Evolutionary conservation across 345 rosid species (phyloP), one percentile per base, ranked within the genome.

Genomic region (Gossypium herbaceum): DNA sequence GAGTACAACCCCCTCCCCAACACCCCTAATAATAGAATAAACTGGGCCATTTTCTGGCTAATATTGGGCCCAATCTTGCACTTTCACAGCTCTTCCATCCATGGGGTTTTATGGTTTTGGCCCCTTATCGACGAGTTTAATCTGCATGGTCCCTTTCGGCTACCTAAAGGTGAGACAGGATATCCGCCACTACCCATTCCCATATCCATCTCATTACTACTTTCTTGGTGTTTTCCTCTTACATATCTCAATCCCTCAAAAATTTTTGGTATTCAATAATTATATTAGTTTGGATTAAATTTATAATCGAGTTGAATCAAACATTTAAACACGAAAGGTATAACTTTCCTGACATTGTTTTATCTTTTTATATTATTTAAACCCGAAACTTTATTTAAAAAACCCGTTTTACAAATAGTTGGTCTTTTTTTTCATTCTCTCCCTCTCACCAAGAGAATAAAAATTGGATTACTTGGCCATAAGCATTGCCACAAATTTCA

Each of bases 131-230:
- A 27, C 19, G 68, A 73, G 10, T 66, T 60, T 20, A 75, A 43
- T 65, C 41, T 43, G 73, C 1, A 48, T 72, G 67, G 79, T 73
- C 84, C 86, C 34, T 74, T n/a, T 20, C 64, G 72, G 55, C 64
- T 22, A 24, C 25, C 19, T 22, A 74, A 86, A 78, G 73, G 80
- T 0, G 68, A 51, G 83, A 86, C 89, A 84, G 11, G 81, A 82
- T 82, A 80, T 68, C 80, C 80, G 65, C 73, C 88, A 80, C 3
- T 11, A 9, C 54, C 39, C 20, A 27, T 12, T 27, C 27, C 51
- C 51, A 47, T 47, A 47, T 47, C 13, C 3, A 47, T 47, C 51
- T 47, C 13, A 47, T 47, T 12, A 47, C 51, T 47, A 47, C 51
- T 47, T 47, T 47, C 51, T 47, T 47, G 51, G 51, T 47, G 51